Evolutionary conservation across 768 basidiomycete species (phyloP).

Genomic region (Termitomyces sp.): DNA sequence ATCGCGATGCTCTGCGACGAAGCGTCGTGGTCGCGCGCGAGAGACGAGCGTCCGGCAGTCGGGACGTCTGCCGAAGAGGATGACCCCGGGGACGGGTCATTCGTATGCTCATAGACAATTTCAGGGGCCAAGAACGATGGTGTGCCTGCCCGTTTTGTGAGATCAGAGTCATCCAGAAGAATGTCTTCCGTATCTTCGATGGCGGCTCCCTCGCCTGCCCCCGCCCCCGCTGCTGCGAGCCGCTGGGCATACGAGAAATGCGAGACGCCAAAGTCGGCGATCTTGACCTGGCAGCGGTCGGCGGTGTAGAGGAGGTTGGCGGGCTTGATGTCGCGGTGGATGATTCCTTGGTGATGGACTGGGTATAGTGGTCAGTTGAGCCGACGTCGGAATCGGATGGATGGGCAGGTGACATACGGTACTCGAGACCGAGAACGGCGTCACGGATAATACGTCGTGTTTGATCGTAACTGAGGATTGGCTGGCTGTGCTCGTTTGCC

Average conservation of each 20-base stretch:
- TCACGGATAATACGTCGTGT: slow-evolving; percentile 88
- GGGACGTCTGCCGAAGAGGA: slow-evolving; percentile 8
- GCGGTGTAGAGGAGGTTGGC: slow-evolving; percentile 92
- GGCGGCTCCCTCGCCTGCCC: slow-evolving; percentile 30
- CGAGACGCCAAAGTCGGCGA: slow-evolving; percentile 97
- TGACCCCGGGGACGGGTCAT: slow-evolving; percentile 26
- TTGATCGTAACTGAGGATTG: slow-evolving; percentile 81
- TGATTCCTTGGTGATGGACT: slow-evolving; percentile 98
- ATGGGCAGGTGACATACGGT: slow-evolving; percentile 57
- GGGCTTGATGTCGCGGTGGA: slow-evolving; percentile 99
- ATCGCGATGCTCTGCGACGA: slow-evolving; percentile 11
- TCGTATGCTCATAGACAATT: slow-evolving; percentile 70
- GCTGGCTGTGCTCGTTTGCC: slow-evolving; percentile 61
- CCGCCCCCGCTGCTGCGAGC: slow-evolving; percentile 59
- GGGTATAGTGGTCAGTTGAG: background rate
- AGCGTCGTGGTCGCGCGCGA: slow-evolving; percentile 26
- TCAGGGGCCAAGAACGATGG: slow-evolving; percentile 98
- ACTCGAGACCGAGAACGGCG: slow-evolving; percentile 91
- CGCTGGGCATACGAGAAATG: slow-evolving; percentile 92
- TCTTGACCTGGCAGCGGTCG: slow-evolving; percentile 89
- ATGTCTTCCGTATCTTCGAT: slow-evolving; percentile 55
- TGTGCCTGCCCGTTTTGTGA: slow-evolving; percentile 90
- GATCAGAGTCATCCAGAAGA: slow-evolving; percentile 79
- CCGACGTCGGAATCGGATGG: too few species aligned
- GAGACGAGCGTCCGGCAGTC: slow-evolving; percentile 23